Evolutionary conservation across 805 yeast genomes (phyloP), one percentile per base, ranked within the genome.

Genomic region (Jamesozyma jinghongensis): DNA sequence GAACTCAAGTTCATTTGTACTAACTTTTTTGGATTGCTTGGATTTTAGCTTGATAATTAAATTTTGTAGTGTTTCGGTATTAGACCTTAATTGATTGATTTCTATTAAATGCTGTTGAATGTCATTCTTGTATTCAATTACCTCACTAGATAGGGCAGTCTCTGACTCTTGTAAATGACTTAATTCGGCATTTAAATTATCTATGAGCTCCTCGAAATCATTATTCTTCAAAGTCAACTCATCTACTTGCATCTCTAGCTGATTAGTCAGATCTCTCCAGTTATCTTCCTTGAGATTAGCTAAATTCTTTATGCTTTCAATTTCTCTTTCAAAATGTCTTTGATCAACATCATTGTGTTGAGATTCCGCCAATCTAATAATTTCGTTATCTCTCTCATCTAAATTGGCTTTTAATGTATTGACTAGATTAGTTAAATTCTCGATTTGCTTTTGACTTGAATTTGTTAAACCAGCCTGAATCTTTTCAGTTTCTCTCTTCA

Each of bases 1-100:
- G 39, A 68, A 59, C 11, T 62, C 62, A 6, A 50, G 35, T 31
- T 48, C 50, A 27, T 43, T 40, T 34, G 40, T 32, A 47, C 12
- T 32, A 4, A 19, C 18, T 11, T 13, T 28, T 13, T 13, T 42
- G 22, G 34, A 30, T 26, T 36, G 37, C n/a, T 28, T 20, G 7
- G 17, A 20, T 30, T 35, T 40, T 3, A 19, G 14, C 29, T 42
- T 40, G 8, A 36, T 19, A 2, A 36, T 19, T 11, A 31, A 13
- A n/a, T n/a, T 19, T 18, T 32, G 31, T 20, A 42, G 19, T 16
- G 5, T 19, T 12, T 36, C 42, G 19, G 39, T 42, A 3, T 32
- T 32, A 7, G 22, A 14, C 16, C 20, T 19, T 16, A 44, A 25
- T 27, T 44, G 36, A 10, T 46, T 46, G 17, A 41, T 34, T 36